Evolutionary conservation across 2,329 filamentous ascomycete genomes (phyloP).

Genomic region (Epichloe sp.): DNA sequence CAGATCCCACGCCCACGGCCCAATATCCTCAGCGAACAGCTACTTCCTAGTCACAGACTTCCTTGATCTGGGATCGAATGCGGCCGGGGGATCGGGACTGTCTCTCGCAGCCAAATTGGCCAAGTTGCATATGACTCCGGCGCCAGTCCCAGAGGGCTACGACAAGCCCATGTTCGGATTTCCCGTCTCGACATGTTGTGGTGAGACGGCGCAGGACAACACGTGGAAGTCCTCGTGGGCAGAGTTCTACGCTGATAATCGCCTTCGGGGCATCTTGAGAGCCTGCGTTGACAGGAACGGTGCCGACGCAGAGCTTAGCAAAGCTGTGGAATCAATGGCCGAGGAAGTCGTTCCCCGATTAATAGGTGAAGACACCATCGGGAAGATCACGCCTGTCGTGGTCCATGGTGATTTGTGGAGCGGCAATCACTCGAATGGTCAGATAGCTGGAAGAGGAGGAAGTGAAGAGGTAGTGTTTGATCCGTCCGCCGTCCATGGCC

Average conservation of each 20-base stretch:
- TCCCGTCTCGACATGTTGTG: conserved; percentile 73
- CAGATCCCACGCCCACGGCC: conserved; percentile 58
- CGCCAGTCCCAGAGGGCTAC: conserved; percentile 48
- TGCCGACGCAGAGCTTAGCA: conserved; percentile 44
- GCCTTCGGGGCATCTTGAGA: conserved; percentile 52
- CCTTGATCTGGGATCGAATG: conserved; percentile 45
- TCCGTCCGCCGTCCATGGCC: conserved; percentile 67
- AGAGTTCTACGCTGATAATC: conserved; percentile 69
- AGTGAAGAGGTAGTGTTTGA: conserved; percentile 72
- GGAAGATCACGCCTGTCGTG: conserved; percentile 58
- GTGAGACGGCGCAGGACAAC: conserved; percentile 73
- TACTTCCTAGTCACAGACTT: conserved; percentile 66
- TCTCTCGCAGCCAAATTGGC: conserved; percentile 67
- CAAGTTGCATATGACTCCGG: conserved; percentile 62
- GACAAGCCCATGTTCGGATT: conserved; percentile 64
- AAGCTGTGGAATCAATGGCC: conserved; percentile 52
- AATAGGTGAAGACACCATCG: conserved; percentile 54
- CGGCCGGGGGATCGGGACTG: conserved; percentile 31
- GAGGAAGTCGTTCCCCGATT: conserved; percentile 58
- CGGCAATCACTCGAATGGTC: conserved; percentile 62
- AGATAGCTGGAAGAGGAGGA: conserved; percentile 40
- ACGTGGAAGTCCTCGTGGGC: conserved; percentile 61
- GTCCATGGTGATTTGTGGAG: conserved; percentile 92
- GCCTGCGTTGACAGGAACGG: conserved; percentile 50
- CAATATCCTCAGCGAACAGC: conserved; percentile 34